These are phyloP conservation scores for Lodderomyces orthopsilosis DNA, from an alignment of 1,139 yeast genomes.

Conservation along the genomic window DNA sequence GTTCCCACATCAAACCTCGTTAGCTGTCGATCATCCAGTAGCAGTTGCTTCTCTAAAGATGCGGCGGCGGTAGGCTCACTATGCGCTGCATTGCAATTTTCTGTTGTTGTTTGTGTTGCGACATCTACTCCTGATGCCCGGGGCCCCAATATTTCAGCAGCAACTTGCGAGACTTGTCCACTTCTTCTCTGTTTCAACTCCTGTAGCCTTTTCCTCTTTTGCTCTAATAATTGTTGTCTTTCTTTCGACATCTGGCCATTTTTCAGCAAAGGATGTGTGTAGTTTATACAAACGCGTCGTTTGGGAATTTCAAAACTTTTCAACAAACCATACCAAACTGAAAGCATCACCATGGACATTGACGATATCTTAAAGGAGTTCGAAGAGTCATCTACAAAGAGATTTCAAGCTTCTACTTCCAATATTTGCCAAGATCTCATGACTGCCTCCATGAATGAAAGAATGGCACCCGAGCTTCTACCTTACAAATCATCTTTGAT, in stretches of 20 bases:
- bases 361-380: constrained; percentile 69
- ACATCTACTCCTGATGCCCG: constrained; percentile 9
- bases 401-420: constrained; percentile 7
- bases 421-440: constrained; percentile 44
- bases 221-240: constrained; percentile 38
- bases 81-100: not conserved
- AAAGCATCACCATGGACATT: constrained; percentile 42
- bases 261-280: not conserved
- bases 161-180: constrained; percentile 11
- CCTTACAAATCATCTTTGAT: constrained; percentile 65
- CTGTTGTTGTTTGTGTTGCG: constrained; percentile 12
- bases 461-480: constrained; percentile 80
- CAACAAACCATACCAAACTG: not conserved
- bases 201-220: constrained; percentile 41
- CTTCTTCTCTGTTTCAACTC: constrained; percentile 36
- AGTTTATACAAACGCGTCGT: constrained; percentile 11
- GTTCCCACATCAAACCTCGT: constrained; percentile 30
- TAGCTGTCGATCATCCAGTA: constrained; percentile 15
- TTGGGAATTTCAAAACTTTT: constrained; percentile 3
- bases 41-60: not conserved
- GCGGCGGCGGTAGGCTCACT: not conserved
- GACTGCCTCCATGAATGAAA: constrained; percentile 78
- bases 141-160: not conserved
- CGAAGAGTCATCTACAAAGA: constrained; percentile 30
- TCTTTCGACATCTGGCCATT: constrained; percentile 24